Evolutionary conservation across 345 rosid species (phyloP).

Genomic region (Microcos paniculata): DNA sequence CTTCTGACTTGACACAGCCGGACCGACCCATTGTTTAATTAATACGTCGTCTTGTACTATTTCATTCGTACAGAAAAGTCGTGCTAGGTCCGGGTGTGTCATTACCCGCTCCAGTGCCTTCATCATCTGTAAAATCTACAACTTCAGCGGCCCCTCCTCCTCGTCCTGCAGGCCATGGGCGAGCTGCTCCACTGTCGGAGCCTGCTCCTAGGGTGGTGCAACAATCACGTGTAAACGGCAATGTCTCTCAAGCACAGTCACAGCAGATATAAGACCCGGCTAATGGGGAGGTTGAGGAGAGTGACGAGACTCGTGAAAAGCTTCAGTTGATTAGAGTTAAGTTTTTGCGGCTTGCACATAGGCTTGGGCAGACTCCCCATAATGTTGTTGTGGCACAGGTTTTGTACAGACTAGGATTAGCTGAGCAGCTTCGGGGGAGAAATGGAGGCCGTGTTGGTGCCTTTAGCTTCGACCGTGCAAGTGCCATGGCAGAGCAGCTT

Average conservation of each 20-base stretch:
- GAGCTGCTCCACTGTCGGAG: slow-evolving; percentile 78
- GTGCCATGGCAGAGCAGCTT: slow-evolving; percentile 97
- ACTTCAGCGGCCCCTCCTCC: slow-evolving; percentile 38
- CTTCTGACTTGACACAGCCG: too few relatives aligned
- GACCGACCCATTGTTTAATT: too few relatives aligned
- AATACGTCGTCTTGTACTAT: too few relatives aligned
- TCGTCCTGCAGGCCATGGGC: slow-evolving; percentile 94
- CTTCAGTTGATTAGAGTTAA: slow-evolving; percentile 98
- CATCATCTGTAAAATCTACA: slow-evolving; percentile 43
- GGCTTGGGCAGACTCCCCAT: slow-evolving; percentile 99
- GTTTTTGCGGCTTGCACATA: slow-evolving; percentile 91
- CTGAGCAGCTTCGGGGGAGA: slow-evolving; percentile 96
- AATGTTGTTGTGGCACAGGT: slow-evolving; percentile 99
- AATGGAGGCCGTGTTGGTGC: slow-evolving; percentile 99
- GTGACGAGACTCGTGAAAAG: too few relatives aligned
- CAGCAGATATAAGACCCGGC: too few relatives aligned
- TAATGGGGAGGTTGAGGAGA: too few relatives aligned
- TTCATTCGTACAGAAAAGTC: too few relatives aligned
- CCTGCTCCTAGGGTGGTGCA: too few relatives aligned
- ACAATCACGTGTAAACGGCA: too few relatives aligned
- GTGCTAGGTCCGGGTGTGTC: too few relatives aligned
- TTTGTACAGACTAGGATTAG: slow-evolving; percentile 90
- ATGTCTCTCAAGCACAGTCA: too few relatives aligned
- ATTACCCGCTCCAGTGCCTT: slow-evolving; percentile 22
- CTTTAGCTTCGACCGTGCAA: slow-evolving; percentile 97